Conservation (phyloP, 2,329 filamentous ascomycete genomes). For the Aspergillus uvarum region DNA sequence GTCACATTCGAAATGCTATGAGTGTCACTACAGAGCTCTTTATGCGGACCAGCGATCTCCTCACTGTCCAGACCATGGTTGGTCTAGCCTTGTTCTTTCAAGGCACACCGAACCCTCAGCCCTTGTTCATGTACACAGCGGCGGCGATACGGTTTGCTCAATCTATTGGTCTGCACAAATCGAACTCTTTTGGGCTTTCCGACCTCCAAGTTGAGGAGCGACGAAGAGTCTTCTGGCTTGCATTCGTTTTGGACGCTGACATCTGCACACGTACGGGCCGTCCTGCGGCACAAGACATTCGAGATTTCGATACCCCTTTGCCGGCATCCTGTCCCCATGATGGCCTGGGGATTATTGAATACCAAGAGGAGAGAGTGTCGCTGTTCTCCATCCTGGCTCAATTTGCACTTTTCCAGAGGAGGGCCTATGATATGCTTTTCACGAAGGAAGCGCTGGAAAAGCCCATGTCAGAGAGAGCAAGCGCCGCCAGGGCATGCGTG, state of each 20-base stretch:
- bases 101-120: slow-evolving; percentile 24
- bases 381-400: no score
- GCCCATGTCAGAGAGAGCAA: no score
- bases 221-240: slow-evolving; percentile 22
- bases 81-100: slow-evolving; percentile 24
- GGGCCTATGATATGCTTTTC: no score
- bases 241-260: slow-evolving; percentile 26
- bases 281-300: slow-evolving; percentile 18
- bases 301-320: slow-evolving; percentile 19
- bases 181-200: slow-evolving; percentile 12
- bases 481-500: no score
- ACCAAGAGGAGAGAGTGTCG: no score
- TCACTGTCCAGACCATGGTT: slow-evolving; percentile 21
- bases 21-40: slow-evolving; percentile 21
- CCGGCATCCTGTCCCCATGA: slow-evolving; percentile 12
- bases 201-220: slow-evolving; percentile 17
- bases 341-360: background rate
- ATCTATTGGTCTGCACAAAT: slow-evolving; percentile 24
- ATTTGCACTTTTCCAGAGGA: no score
- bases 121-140: slow-evolving; percentile 23
- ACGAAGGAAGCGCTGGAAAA: no score
- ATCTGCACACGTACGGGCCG: slow-evolving; percentile 22
- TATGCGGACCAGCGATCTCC: slow-evolving; percentile 18
- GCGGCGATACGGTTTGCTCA: slow-evolving; percentile 24
- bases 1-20: slow-evolving; percentile 21